These are phyloP conservation scores for Colletotrichum filicis DNA, from an alignment of 2,329 filamentous ascomycete species.

Conservation along the genomic window DNA sequence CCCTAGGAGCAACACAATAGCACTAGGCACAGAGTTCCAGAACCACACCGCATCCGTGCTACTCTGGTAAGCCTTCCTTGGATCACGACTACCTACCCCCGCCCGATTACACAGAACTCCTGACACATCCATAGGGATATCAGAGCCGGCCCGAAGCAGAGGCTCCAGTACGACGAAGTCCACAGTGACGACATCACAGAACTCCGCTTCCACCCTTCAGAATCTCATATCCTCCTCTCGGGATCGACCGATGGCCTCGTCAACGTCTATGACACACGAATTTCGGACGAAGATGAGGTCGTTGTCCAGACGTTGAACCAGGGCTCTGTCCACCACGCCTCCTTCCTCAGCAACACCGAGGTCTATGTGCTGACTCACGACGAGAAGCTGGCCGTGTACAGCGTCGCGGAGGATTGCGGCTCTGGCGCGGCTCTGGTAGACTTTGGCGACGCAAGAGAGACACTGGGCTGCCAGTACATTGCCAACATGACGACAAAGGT, in stretches of 20 bases:
- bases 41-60: conserved; percentile 70
- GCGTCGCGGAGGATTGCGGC: conserved; percentile 71
- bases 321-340: conserved; percentile 77
- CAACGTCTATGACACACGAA: conserved; percentile 78
- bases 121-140: conserved; percentile 62
- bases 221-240: conserved; percentile 73
- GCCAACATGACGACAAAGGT: conserved; percentile 72
- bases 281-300: conserved; percentile 81
- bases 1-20: conserved; percentile 67
- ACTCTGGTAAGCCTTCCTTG: conserved; percentile 61
- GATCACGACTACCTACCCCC: conserved; percentile 2
- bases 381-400: conserved; percentile 80
- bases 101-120: neutral
- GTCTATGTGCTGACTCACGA: conserved; percentile 82
- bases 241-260: conserved; percentile 84
- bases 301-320: conserved; percentile 84
- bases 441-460: conserved; percentile 76
- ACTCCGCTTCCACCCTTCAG: conserved; percentile 68
- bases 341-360: conserved; percentile 73
- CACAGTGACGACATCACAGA: conserved; percentile 77
- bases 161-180: conserved; percentile 69
- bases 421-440: conserved; percentile 65
- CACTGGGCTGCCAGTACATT: conserved; percentile 79
- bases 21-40: conserved; percentile 78
- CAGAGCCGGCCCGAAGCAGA: conserved; percentile 57